These are phyloP conservation scores for Plectranthus barbatus DNA, from an alignment of 257 asterid genomes.

Conservation along the genomic window DNA sequence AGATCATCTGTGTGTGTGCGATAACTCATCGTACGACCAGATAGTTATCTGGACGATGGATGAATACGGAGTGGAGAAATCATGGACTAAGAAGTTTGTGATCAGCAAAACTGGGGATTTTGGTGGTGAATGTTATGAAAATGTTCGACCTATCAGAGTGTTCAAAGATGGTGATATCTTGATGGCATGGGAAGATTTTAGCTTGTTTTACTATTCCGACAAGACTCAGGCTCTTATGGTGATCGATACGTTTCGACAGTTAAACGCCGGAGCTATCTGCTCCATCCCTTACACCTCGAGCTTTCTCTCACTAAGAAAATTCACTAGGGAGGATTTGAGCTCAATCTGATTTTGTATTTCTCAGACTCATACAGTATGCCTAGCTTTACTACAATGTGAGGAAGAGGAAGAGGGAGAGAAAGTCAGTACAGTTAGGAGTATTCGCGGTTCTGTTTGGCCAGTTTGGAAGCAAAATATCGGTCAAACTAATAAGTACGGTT, in stretches of 20 bases:
- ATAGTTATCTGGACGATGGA: constrained; percentile 40
- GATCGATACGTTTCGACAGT: neutral
- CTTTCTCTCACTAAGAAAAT: constrained; percentile 25
- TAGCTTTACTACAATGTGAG: no score
- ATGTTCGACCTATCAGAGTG: constrained; percentile 18
- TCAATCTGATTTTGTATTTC: no score
- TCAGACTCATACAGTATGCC: no score
- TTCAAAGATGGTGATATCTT: constrained; percentile 35
- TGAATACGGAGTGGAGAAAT: constrained; percentile 29
- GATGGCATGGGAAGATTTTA: constrained; percentile 24
- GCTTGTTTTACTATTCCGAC: constrained; percentile 19
- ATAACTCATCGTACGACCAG: constrained; percentile 17
- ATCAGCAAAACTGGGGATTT: constrained; percentile 3
- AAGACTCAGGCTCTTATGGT: neutral
- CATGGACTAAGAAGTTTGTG: constrained; percentile 30
- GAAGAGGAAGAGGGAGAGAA: no score
- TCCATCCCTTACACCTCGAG: constrained; percentile 17
- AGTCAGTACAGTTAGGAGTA: no score
- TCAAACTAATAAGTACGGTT: no score
- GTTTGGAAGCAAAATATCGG: no score
- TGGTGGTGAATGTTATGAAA: neutral
- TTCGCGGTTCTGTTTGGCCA: no score
- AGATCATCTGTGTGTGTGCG: constrained; percentile 18
- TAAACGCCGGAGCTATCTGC: neutral
- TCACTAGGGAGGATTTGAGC: neutral